phyloP scores from a whole-genome alignment of 2,329 filamentous ascomycete genomes.

The Fusarium coffeatum region DNA sequence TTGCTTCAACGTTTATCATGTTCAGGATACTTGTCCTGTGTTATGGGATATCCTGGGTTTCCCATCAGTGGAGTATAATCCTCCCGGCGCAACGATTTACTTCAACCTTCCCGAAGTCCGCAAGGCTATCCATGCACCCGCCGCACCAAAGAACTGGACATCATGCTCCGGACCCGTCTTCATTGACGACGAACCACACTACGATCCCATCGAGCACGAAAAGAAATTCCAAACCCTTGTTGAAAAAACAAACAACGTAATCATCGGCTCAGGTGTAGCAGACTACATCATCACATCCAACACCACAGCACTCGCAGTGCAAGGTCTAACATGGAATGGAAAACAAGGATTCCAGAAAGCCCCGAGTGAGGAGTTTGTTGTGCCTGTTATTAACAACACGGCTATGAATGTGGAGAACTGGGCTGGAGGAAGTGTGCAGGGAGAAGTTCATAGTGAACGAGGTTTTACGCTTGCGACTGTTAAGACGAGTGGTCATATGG shows the following conservation, averaged over 20 bases:
- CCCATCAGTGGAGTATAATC: background rate
- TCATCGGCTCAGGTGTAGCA: slow-evolving; percentile 14
- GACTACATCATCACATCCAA: slow-evolving; percentile 28
- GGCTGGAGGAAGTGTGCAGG: slow-evolving; percentile 21
- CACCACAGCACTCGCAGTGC: slow-evolving; percentile 7
- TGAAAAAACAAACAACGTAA: slow-evolving; percentile 18
- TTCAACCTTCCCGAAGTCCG: slow-evolving; percentile 14
- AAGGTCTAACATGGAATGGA: slow-evolving; percentile 8
- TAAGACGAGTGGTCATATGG: slow-evolving; percentile 26
- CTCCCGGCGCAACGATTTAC: background rate
- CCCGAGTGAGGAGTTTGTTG: slow-evolving; percentile 5
- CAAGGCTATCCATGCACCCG: slow-evolving; percentile 14
- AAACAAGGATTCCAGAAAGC: slow-evolving; percentile 21
- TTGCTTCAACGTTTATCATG: slow-evolving; percentile 18
- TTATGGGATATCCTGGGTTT: slow-evolving; percentile 8
- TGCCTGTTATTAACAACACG: slow-evolving; percentile 15
- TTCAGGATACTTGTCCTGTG: slow-evolving; percentile 11
- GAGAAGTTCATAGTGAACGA: slow-evolving; percentile 3
- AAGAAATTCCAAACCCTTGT: slow-evolving; percentile 20
- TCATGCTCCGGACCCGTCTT: slow-evolving; percentile 8
- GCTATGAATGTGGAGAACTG: slow-evolving; percentile 16
- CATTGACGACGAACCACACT: background rate
- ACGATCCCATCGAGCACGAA: slow-evolving; percentile 8
- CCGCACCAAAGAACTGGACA: slow-evolving; percentile 3
- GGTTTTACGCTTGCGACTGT: slow-evolving; percentile 14